These are phyloP conservation scores for Hyphopichia pseudoburtonii DNA, from an alignment of 1,139 yeast genomes.

Conservation along the genomic window DNA sequence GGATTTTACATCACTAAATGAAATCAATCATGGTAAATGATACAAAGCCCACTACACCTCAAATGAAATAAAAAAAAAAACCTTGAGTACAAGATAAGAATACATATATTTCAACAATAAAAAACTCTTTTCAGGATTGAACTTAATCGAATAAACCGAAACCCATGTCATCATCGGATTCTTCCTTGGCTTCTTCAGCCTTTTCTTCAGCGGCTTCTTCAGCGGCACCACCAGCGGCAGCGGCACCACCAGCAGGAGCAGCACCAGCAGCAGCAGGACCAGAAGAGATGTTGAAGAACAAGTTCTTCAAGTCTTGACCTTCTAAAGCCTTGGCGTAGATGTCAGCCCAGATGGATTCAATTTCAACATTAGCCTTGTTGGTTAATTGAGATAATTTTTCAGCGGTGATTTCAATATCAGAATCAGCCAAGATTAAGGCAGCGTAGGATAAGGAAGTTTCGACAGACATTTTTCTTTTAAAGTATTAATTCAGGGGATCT, in stretches of 20 bases:
- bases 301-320: constrained; percentile 72
- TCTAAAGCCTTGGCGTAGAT: constrained; percentile 80
- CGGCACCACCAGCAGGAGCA: constrained; percentile 57
- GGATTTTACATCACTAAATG: too few species aligned
- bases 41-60: not conserved
- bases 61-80: not conserved
- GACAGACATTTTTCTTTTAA: constrained; percentile 59
- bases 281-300: constrained; percentile 75
- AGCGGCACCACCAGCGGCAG: constrained; percentile 57
- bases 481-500: not conserved
- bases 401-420: constrained; percentile 75
- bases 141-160: constrained; percentile 81
- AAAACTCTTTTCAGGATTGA: constrained; percentile 1
- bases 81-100: not conserved
- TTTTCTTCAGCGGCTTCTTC: constrained; percentile 55
- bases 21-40: too few species aligned
- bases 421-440: constrained; percentile 83
- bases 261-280: constrained; percentile 65
- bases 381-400: constrained; percentile 74
- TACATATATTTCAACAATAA: not conserved
- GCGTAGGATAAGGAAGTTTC: constrained; percentile 88
- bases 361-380: constrained; percentile 47
- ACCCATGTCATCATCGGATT: constrained; percentile 76
- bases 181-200: constrained; percentile 52
- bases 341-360: constrained; percentile 73